A percentile compares a stretch with the other conserved stretches of the same genome.
Conservation (phyloP, 805 yeast genomes). For the Saturnispora gosingensis region DNA sequence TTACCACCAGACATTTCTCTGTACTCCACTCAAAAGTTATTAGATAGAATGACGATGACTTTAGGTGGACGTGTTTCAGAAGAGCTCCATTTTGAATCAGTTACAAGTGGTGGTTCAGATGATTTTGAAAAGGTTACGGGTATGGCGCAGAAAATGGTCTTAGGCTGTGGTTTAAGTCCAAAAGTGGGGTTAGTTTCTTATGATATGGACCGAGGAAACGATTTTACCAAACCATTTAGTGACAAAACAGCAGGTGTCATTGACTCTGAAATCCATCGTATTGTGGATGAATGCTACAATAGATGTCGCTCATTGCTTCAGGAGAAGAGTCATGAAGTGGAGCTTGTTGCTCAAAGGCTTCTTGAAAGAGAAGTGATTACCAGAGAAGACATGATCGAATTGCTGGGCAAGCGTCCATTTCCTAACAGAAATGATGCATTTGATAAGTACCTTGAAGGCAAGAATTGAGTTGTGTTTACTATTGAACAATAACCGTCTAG, state of each 20-base stretch:
- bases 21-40: slow-evolving; percentile 63
- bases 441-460: slow-evolving; percentile 64
- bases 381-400: slow-evolving; percentile 68
- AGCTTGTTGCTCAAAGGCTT: slow-evolving; percentile 64
- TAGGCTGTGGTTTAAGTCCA: slow-evolving; percentile 80
- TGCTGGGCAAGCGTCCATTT: slow-evolving; percentile 72
- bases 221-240: slow-evolving; percentile 55
- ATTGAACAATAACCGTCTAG: not conserved
- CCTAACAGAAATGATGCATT: slow-evolving; percentile 78
- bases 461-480: not conserved
- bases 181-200: slow-evolving; percentile 56
- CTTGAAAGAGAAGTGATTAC: slow-evolving; percentile 69
- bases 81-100: slow-evolving; percentile 77
- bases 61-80: slow-evolving; percentile 90
- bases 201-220: slow-evolving; percentile 40
- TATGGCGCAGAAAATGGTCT: slow-evolving; percentile 86
- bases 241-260: slow-evolving; percentile 61
- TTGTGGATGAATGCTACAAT: slow-evolving; percentile 56
- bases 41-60: slow-evolving; percentile 87
- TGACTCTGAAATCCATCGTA: slow-evolving; percentile 59
- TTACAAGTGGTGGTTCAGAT: slow-evolving; percentile 87
- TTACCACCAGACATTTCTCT: slow-evolving; percentile 84
- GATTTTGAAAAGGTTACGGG: slow-evolving; percentile 87
- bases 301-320: slow-evolving; percentile 47
- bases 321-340: slow-evolving; percentile 54